Evolutionary conservation across 345 rosid species (phyloP), one percentile per base, ranked within the genome.

Genomic region (Reutealis trisperma): DNA sequence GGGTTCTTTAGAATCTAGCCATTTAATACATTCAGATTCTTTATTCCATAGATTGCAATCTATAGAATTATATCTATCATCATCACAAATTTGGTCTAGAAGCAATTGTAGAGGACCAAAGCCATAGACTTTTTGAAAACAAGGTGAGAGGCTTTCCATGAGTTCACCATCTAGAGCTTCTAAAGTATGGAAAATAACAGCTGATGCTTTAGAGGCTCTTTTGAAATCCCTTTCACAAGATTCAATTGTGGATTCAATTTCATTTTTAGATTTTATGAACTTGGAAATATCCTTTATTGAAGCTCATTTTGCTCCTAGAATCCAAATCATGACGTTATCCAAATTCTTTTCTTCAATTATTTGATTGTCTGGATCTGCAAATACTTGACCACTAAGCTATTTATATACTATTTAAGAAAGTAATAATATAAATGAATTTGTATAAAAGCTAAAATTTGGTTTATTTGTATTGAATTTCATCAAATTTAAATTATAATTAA

Each of bases 41-140:
- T 70, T 60, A 30, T 70, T 70, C 73, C 73, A 70, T 18, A 70
- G 73, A 70, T 70, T 70, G 60, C 73, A 70, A 15, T 70, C 73
- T 4, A 70, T 70, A 13, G 73, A 70, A 11, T 70, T 37, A 32
- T 70, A 51, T 11, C 49, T 27, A 27, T 27, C 32, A 27, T 49
- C 44, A 16, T 51, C 24, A 25, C 42, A 25, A 51, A 51, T 51
- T 52, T 70, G n/a, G 61, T 70, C 73, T 1, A 70, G 47, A 30
- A 70, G 73, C 27, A 57, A 52, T 30, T 70, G 73, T 21, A 70
- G 62, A 70, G 62, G 73, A 10, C 73, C 73, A 19, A 70, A 30
- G 62, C 45, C 30, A 5, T 27, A 27, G 37, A 70, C 62, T 27
- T 41, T 54, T 70, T 70, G 37, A 32, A 54, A 70, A 25, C 19